These are phyloP conservation scores for Mrakia gelida DNA, from an alignment of 768 basidiomycete species.

Conservation along the genomic window DNA sequence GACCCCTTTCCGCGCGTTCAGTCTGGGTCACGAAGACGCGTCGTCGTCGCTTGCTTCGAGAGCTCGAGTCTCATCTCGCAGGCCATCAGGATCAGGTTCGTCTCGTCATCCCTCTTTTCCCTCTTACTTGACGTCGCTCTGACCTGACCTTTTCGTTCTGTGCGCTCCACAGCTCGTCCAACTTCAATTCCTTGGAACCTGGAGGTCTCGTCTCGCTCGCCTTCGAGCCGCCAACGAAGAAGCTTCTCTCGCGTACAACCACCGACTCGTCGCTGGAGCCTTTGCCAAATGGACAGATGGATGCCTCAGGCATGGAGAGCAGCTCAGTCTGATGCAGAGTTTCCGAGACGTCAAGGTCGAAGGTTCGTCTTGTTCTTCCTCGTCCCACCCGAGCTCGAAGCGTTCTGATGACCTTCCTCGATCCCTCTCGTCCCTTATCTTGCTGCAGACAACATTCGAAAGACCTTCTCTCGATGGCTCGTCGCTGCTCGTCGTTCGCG, in stretches of 20 bases:
- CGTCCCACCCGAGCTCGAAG: background rate
- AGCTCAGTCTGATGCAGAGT: slow-evolving; percentile 74
- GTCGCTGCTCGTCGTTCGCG: background rate
- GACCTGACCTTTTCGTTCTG: background rate
- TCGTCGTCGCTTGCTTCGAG: background rate
- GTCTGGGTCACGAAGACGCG: background rate
- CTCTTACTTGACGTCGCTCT: background rate
- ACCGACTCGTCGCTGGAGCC: slow-evolving; percentile 38
- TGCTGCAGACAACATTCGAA: background rate
- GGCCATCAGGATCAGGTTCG: background rate
- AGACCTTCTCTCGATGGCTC: slow-evolving; percentile 14
- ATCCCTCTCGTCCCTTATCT: background rate
- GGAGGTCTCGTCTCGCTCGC: slow-evolving; percentile 12
- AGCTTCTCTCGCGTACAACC: background rate
- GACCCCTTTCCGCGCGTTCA: background rate
- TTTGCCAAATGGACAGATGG: slow-evolving; percentile 67
- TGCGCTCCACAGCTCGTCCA: background rate
- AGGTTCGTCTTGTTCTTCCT: slow-evolving; percentile 50
- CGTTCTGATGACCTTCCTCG: background rate
- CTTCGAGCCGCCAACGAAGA: background rate
- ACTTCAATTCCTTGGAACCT: background rate
- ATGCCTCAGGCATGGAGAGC: slow-evolving; percentile 62
- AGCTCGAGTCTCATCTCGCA: background rate
- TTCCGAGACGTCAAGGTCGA: slow-evolving; percentile 74
- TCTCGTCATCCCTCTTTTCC: background rate